Base-by-base conservation (phyloP, 495 filamentous ascomycete genomes). In the Aspergillus leporis region DNA sequence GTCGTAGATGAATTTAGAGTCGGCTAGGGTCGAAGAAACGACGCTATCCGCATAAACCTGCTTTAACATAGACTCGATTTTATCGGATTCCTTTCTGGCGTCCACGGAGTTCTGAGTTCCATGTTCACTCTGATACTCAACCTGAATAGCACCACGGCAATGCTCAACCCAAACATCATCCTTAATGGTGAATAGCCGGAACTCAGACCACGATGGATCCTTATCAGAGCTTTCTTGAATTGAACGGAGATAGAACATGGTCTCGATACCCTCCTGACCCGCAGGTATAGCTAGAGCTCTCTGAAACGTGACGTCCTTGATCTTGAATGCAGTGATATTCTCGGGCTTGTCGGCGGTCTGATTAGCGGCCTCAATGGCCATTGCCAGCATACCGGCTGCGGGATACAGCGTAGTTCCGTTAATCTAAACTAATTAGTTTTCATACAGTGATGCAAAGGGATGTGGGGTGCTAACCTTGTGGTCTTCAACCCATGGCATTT, bases 351-450 rank as follows among this genome's bases (percentile, higher is more conserved):
- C 54, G 19, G 59, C 51, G 3, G 52, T 59, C 28, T 72, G 71
- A 30, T 58, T 57, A 8, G 64, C 53, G 12, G 72, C 78, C 47
- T 81, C 75, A 4, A 78, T 53, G 0, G 63, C 78, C 69, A 76
- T 75, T 2, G 59, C 49, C 6, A 76, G 43, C 50, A 69, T 70
- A 1, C 73, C 75, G 6, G 75, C 68, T 3, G 61, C 75, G 18
- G 76, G 75, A 41, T 69, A 74, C 0, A 76, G 38, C 4, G 72
- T 66, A 0, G 57, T 32, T 3, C 31, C n/a, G 14, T 68, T 60
- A 6, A 28, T 28, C 25, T 28, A 28, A 3, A 6, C 25, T 6
- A 3, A 28, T 28, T 28, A 28, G 25, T 28, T 28, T 6, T 28
- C 25, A 28, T 6, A 28, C 6, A 28, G 25, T 28, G 25, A 28